Base-by-base conservation (phyloP, 768 basidiomycete genomes). In the Tricholoma hemisulphureum region DNA sequence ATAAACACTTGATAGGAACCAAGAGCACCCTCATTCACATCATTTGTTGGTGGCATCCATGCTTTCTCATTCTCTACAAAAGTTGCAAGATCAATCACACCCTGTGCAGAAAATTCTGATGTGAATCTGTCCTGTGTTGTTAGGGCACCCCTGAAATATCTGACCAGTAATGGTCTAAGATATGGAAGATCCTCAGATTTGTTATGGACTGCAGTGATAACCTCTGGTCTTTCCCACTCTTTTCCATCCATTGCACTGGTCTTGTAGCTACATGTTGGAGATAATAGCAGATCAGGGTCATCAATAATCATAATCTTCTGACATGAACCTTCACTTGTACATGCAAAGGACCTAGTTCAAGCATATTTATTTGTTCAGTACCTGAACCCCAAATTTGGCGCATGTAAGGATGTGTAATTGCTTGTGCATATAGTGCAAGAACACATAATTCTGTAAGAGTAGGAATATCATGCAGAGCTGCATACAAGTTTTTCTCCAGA, bases 1-100 rank as follows among this genome's bases (percentile, higher is more conserved):
- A 67, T 58, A 13, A 53, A 24, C 1, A 65, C 61, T 23, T 63
- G 61, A 45, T 65, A 67, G 4, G 53, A 37, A 2, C 72, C 67
- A 11, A 72, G 58, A 11, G 60, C 60, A n/a, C 71, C 69, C 59
- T 73, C 71, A 61, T 69, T 71, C 0, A 56, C 58, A 57, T 72
- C 67, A 59, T 73, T 74, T n/a, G 71, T 69, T 11, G 68, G 8
- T 8, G 69, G 67, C 61, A 74, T 63, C 63, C 61, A 72, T 13
- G 68, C 66, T 10, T 53, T 21, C 5, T 62, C 56, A 4, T 52
- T 56, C 50, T 73, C 69, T 23, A 58, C 62, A 1, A 37, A 37
- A 9, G 66, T 62, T 2, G 60, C 55, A 16, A 51, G 41, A 58
- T 69, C 68, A 60, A 74, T 71, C 1, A 63, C 1, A 3, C 72